Conservation (phyloP, 2,329 filamentous ascomycete species). For the Neofusicoccum cordaticola region DNA sequence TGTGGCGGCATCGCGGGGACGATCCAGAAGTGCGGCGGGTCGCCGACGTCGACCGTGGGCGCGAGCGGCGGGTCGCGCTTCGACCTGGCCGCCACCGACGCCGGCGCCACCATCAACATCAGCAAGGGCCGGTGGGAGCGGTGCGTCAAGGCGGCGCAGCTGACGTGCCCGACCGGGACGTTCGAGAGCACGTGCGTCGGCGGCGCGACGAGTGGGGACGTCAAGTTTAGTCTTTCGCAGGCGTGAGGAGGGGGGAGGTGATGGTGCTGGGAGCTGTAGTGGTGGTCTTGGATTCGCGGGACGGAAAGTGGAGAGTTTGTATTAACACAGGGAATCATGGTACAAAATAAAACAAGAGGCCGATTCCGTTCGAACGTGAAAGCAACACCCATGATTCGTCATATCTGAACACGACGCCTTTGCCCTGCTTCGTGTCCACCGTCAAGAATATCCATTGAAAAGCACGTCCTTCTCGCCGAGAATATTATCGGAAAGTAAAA, state of each 20-base stretch:
- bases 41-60: slow-evolving; percentile 46
- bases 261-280: not conserved
- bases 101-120: slow-evolving; percentile 50
- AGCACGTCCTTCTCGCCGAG: not conserved
- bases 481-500: not conserved
- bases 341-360: not conserved
- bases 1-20: slow-evolving; percentile 50
- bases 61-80: slow-evolving; percentile 50
- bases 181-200: slow-evolving; percentile 49
- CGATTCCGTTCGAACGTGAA: too few relatives aligned
- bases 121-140: slow-evolving; percentile 54
- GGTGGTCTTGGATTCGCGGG: not conserved
- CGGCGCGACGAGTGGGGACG: slow-evolving; percentile 48
- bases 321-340: slow-evolving; percentile 5
- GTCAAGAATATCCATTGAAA: not conserved
- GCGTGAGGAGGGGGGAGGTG: not conserved
- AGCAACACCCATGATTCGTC: too few relatives aligned
- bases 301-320: not conserved
- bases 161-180: slow-evolving; percentile 51
- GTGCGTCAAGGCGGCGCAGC: slow-evolving; percentile 53
- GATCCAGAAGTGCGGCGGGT: slow-evolving; percentile 47
- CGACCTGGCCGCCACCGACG: slow-evolving; percentile 41
- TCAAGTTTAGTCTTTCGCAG: slow-evolving; percentile 36
- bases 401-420: too few relatives aligned
- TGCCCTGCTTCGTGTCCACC: not conserved